Percentiles rank a stretch among this genome's conserved stretches.
Evolutionary conservation across 2,329 filamentous ascomycete species (phyloP).

Genomic region (Neurospora sp.): DNA sequence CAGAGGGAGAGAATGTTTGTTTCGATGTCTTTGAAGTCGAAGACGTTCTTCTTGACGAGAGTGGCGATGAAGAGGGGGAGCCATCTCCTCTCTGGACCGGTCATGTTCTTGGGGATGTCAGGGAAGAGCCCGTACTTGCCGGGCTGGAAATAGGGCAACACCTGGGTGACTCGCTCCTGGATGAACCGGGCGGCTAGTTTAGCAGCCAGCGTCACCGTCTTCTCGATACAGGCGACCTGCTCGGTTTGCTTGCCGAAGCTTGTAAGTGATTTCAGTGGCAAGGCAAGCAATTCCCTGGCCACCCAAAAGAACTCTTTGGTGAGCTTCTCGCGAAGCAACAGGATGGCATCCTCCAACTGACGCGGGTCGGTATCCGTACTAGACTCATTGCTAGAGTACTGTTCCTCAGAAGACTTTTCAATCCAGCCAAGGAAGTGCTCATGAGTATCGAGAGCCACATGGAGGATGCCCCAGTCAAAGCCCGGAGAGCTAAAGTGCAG

Average conservation of each 20-base stretch:
- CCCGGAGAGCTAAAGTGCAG: slow-evolving; percentile 32
- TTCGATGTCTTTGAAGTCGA: slow-evolving; percentile 36
- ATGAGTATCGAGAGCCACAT: slow-evolving; percentile 34
- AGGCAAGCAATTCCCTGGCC: slow-evolving; percentile 15
- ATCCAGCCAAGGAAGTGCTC: slow-evolving; percentile 36
- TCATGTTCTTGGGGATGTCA: slow-evolving; percentile 28
- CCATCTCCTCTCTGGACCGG: slow-evolving; percentile 32
- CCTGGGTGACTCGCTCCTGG: slow-evolving; percentile 31
- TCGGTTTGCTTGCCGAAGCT: slow-evolving; percentile 8
- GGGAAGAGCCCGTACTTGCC: slow-evolving; percentile 43
- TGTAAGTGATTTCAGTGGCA: slow-evolving; percentile 10
- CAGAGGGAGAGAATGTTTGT: slow-evolving; percentile 42
- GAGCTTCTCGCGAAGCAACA: slow-evolving; percentile 40
- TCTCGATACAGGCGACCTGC: slow-evolving; percentile 30
- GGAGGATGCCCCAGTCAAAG: slow-evolving; percentile 39
- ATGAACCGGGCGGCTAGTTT: slow-evolving; percentile 36
- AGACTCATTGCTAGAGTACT: slow-evolving; percentile 24
- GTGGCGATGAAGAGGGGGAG: slow-evolving; percentile 41
- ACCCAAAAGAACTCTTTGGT: slow-evolving; percentile 38
- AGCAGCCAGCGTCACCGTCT: slow-evolving; percentile 34
- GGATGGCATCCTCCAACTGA: slow-evolving; percentile 37
- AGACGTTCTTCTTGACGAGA: slow-evolving; percentile 35
- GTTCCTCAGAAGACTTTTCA: slow-evolving; percentile 29
- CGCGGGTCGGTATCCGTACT: slow-evolving; percentile 20
- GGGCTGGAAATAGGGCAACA: slow-evolving; percentile 35